phyloP scores from a whole-genome alignment of 345 rosid genomes.

The Linum trigynum region DNA sequence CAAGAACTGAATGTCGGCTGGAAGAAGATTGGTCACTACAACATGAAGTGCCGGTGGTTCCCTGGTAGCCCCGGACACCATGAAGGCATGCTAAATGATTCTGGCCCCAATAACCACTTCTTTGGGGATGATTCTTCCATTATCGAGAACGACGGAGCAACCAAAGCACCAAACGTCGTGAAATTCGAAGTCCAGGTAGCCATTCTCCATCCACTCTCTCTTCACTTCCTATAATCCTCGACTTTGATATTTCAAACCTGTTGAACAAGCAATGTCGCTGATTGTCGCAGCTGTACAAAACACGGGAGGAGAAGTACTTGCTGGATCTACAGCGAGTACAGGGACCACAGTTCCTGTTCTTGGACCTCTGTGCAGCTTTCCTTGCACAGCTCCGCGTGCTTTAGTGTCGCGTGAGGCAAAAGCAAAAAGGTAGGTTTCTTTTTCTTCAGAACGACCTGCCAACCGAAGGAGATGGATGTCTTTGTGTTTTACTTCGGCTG shows the following conservation, averaged over 20 bases:
- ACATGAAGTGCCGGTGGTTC: slow-evolving; percentile 94
- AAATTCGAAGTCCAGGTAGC: slow-evolving; percentile 92
- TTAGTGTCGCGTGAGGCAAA: slow-evolving; percentile 13
- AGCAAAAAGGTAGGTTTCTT: background rate
- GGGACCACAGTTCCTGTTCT: slow-evolving; percentile 81
- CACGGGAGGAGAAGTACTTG: slow-evolving; percentile 74
- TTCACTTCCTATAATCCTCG: background rate
- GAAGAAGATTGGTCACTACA: slow-evolving; percentile 95
- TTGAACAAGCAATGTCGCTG: background rate
- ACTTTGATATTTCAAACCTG: background rate
- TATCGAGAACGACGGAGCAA: slow-evolving; percentile 41
- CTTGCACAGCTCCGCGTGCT: slow-evolving; percentile 78
- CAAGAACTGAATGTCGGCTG: slow-evolving; percentile 78
- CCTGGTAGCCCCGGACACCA: slow-evolving; percentile 43
- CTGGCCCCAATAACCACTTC: slow-evolving; percentile 38
- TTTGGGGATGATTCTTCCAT: slow-evolving; percentile 65
- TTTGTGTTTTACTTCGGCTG: background rate
- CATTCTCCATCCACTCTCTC: slow-evolving; percentile 12
- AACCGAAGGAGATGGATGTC: background rate
- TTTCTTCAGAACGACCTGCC: too few relatives aligned
- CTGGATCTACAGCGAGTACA: slow-evolving; percentile 81
- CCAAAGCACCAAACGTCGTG: slow-evolving; percentile 48
- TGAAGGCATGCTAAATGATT: slow-evolving; percentile 58
- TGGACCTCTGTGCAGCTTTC: slow-evolving; percentile 91
- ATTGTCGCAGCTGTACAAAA: slow-evolving; percentile 67